phyloP scores from a whole-genome alignment of 1,139 yeast species.

The Suhomyces bribrorum region DNA sequence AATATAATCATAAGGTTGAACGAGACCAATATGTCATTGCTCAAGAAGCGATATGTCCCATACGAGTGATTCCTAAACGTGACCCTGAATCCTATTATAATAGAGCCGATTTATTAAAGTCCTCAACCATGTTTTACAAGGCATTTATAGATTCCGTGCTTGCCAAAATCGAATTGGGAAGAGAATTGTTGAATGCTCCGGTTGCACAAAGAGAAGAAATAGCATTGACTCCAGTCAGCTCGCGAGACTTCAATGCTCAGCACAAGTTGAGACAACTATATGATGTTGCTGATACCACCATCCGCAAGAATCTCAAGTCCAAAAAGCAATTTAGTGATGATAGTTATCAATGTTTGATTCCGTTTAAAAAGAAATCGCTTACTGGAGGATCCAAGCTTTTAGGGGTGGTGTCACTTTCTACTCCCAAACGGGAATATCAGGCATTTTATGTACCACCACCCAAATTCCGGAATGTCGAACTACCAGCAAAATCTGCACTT shows the following conservation, averaged over 20 bases:
- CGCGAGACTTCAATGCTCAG: conserved; percentile 18
- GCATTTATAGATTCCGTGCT: conserved; percentile 40
- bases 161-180: conserved; percentile 34
- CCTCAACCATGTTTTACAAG: conserved; percentile 31
- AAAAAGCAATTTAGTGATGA: conserved; percentile 25
- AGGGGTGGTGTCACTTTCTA: conserved; percentile 40
- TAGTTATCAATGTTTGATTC: conserved; percentile 34
- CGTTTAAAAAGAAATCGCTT: conserved; percentile 38
- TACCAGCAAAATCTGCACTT: conserved; percentile 17
- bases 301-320: conserved; percentile 17
- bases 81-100: conserved; percentile 26
- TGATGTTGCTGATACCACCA: conserved; percentile 23
- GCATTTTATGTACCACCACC: conserved; percentile 38
- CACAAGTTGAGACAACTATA: conserved; percentile 40
- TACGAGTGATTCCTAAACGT: conserved; percentile 39
- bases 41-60: conserved; percentile 34
- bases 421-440: conserved; percentile 36
- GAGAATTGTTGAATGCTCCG: conserved; percentile 17
- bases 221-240: conserved; percentile 17
- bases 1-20: conserved; percentile 23
- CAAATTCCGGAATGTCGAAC: conserved; percentile 20
- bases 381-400: conserved; percentile 35
- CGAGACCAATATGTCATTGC: conserved; percentile 43
- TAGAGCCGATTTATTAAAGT: conserved; percentile 21
- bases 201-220: conserved; percentile 7